A percentile compares a stretch with the other conserved stretches of the same genome.
Conservation (phyloP, 768 basidiomycete genomes). For the Chiua virens region DNA sequence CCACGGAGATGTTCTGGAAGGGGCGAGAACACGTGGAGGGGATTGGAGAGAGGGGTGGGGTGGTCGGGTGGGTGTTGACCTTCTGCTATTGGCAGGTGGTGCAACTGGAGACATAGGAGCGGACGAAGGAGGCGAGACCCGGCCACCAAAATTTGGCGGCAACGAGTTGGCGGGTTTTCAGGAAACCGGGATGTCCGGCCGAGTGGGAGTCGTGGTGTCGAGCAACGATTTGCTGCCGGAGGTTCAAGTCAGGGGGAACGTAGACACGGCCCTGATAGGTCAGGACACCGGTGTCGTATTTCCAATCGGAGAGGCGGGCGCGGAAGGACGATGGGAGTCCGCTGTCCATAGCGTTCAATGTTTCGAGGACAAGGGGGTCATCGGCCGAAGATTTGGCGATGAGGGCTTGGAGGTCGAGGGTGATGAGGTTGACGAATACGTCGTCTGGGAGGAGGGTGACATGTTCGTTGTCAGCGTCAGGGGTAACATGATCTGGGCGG, state of each 20-base stretch:
- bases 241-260: background rate
- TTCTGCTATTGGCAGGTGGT: constrained; percentile 2
- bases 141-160: constrained; percentile 2
- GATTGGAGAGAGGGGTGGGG: background rate
- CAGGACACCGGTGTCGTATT: background rate
- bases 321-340: background rate
- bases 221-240: background rate
- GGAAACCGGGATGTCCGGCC: background rate
- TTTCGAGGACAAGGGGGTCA: no score
- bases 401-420: background rate
- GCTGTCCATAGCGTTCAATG: background rate
- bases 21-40: background rate
- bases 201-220: background rate
- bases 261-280: background rate
- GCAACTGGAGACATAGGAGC: background rate
- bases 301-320: background rate
- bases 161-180: background rate
- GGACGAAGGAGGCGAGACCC: background rate
- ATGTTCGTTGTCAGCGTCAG: background rate
- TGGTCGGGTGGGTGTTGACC: background rate
- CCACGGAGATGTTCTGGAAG: constrained; percentile 22
- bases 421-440: background rate
- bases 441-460: background rate
- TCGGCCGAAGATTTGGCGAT: background rate
- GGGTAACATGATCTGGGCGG: background rate